Evolutionary conservation across 192 early-diverging fungal genomes (phyloP).

Genomic region (Coemansia sp.): DNA sequence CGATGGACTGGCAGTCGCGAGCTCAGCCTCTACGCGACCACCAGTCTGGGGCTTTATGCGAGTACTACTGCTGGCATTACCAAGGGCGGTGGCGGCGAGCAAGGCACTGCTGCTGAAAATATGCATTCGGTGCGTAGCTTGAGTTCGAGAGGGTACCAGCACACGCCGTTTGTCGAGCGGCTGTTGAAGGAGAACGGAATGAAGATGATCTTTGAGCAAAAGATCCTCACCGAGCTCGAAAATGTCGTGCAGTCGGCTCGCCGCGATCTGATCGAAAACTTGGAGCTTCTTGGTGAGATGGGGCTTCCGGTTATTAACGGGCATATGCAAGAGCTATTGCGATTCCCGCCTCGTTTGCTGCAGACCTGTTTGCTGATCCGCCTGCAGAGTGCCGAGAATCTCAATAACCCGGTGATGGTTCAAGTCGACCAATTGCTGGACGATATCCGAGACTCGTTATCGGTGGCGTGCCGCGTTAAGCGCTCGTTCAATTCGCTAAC

Average conservation of each 20-base stretch:
- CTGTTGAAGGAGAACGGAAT: conserved; percentile 82
- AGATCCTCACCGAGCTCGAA: conserved; percentile 66
- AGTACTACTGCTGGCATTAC: conserved; percentile 43
- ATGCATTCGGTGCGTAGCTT: neutral
- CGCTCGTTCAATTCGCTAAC: conserved; percentile 67
- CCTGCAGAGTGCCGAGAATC: conserved; percentile 63
- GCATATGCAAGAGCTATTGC: conserved; percentile 69
- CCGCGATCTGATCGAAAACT: conserved; percentile 69
- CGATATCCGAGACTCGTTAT: conserved; percentile 71
- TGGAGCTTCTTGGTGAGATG: conserved; percentile 65
- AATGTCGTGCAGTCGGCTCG: conserved; percentile 65
- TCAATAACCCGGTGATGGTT: conserved; percentile 37
- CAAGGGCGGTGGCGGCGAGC: neutral
- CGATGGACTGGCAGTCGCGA: conserved; percentile 79
- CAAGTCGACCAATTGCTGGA: conserved; percentile 79
- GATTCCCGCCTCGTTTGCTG: conserved; percentile 79
- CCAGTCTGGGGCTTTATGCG: conserved; percentile 7
- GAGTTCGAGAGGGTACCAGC: conserved; percentile 26
- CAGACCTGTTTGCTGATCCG: conserved; percentile 79
- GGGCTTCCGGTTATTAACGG: conserved; percentile 69
- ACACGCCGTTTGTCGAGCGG: conserved; percentile 79
- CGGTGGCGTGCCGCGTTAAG: conserved; percentile 73
- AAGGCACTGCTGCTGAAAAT: neutral
- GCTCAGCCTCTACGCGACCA: conserved; percentile 38
- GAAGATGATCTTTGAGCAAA: conserved; percentile 72